Conservation (phyloP, 352 stramenopile species). For the Peronosclerospora sorghi region DNA sequence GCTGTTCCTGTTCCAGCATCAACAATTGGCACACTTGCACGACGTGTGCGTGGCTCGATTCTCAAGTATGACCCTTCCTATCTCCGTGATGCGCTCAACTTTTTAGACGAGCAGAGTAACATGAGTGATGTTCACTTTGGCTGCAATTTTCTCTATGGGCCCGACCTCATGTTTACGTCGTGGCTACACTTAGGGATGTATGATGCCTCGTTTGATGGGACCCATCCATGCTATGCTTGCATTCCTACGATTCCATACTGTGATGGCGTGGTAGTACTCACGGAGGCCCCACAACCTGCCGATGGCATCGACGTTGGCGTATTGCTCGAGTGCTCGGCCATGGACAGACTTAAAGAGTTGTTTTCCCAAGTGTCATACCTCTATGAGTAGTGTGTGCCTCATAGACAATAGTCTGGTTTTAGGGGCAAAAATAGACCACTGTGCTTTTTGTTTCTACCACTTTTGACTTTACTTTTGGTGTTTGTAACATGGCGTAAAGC, state of each 20-base stretch:
- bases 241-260: conserved; percentile 20
- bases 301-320: conserved; percentile 36
- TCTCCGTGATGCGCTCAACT: conserved; percentile 35
- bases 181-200: too few relatives aligned
- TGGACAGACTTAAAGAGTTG: conserved; percentile 21
- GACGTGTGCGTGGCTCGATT: conserved; percentile 35
- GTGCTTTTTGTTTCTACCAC: too few relatives aligned
- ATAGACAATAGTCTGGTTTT: too few relatives aligned
- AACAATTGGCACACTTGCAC: conserved; percentile 15
- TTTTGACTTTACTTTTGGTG: too few relatives aligned
- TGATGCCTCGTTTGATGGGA: conserved; percentile 35
- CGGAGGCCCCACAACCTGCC: conserved; percentile 25
- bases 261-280: conserved; percentile 37
- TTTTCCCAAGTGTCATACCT: conserved; percentile 12
- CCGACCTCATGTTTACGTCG: too few relatives aligned
- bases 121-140: too few relatives aligned
- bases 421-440: too few relatives aligned
- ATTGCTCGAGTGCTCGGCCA: conserved; percentile 37
- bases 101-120: too few relatives aligned
- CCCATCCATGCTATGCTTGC: conserved; percentile 27
- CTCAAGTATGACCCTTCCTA: conserved; percentile 24
- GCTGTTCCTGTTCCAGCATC: too few relatives aligned
- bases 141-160: too few relatives aligned
- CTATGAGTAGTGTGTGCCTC: conserved; percentile 1
- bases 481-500: too few relatives aligned